Evolutionary conservation across 2,329 filamentous ascomycete genomes (phyloP), one percentile per base, ranked within the genome.

Genomic region (Leptodontidium sp.): DNA sequence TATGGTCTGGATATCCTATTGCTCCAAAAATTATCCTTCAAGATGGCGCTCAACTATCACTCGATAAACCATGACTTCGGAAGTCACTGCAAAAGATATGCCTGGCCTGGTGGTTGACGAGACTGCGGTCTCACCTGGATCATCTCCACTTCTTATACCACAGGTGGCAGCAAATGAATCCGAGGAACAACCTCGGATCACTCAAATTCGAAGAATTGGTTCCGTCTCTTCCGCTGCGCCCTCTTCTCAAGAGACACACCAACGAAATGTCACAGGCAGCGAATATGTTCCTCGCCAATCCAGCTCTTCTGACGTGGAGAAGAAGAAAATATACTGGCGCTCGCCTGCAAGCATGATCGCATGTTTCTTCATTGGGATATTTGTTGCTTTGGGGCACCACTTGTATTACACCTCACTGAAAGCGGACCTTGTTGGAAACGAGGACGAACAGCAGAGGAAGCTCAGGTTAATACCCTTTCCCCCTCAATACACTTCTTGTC

Each of bases 271-370:
- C 5, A 40, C 47, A 45, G 35, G 38, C 4, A 4, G 14, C 2
- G 58, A 61, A 9, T 11, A 47, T 17, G 11, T 17, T 6, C 4
- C 8, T 26, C 12, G 15, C 14, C 38, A 15, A 8, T 8, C 38
- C 14, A 61, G 38, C 24, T 40, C 32, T 14, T n/a, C 32, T 12
- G 9, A 21, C 1, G 2, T 32, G n/a, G 38, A 21, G 15, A 40
- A 26, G n/a, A 40, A 40, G 15, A 24, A 43, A 3, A 65, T 73
- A 40, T 74, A 71, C 53, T 73, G 69, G 71, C 57, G 62, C 17
- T 72, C 71, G 7, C 71, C 71, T 12, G 64, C 64, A 1, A 29
- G 43, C 6, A 73, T 73, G 71, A 50, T 64, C 26, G 64, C 43
- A 14, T 68, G 64, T 26, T 53, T 70, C 3, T 17, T 71, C 1